Conservation (phyloP, 768 basidiomycete species). For the Exsudoporus frostii region DNA sequence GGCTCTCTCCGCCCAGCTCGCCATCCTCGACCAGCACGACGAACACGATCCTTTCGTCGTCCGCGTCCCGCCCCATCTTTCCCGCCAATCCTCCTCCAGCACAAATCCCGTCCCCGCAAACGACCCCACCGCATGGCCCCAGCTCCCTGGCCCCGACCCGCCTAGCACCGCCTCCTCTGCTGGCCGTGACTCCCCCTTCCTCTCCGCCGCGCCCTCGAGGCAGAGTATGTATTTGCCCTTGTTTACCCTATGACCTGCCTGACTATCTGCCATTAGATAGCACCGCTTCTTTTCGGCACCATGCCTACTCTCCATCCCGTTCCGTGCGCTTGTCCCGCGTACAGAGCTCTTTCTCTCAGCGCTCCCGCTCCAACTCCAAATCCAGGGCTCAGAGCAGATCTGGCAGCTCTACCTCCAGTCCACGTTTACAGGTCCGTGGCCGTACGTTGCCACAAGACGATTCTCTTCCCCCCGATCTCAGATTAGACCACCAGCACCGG, state of each 20-base stretch:
- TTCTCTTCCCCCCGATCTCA: slow-evolving; percentile 14
- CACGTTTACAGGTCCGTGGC: slow-evolving; percentile 37
- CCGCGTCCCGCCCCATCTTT: slow-evolving; percentile 34
- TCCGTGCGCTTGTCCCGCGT: slow-evolving; percentile 33
- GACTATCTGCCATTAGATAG: slow-evolving; percentile 22
- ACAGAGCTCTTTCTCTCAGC: slow-evolving; percentile 35
- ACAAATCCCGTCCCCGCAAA: slow-evolving; percentile 20
- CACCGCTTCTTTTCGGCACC: slow-evolving; percentile 27
- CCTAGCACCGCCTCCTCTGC: slow-evolving; percentile 40
- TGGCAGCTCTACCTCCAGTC: slow-evolving; percentile 50
- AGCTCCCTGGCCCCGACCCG: slow-evolving; percentile 15
- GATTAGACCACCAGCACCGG: slow-evolving; percentile 20
- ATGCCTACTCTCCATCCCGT: slow-evolving; percentile 27
- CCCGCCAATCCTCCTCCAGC: slow-evolving; percentile 28
- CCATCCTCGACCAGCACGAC: slow-evolving; percentile 25
- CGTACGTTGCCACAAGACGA: slow-evolving; percentile 43
- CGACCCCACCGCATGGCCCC: slow-evolving; percentile 19
- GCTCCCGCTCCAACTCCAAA: slow-evolving; percentile 38
- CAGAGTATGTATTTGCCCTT: slow-evolving; percentile 36
- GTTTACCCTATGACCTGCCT: slow-evolving; percentile 8
- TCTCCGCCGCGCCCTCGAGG: slow-evolving; percentile 32
- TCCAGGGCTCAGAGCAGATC: slow-evolving; percentile 45
- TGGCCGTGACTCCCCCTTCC: slow-evolving; percentile 18
- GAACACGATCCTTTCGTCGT: slow-evolving; percentile 47
- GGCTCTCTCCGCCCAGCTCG: slow-evolving; percentile 16